Conservation (phyloP, 2,329 filamentous ascomycete genomes). For the Penicillium sp. region DNA sequence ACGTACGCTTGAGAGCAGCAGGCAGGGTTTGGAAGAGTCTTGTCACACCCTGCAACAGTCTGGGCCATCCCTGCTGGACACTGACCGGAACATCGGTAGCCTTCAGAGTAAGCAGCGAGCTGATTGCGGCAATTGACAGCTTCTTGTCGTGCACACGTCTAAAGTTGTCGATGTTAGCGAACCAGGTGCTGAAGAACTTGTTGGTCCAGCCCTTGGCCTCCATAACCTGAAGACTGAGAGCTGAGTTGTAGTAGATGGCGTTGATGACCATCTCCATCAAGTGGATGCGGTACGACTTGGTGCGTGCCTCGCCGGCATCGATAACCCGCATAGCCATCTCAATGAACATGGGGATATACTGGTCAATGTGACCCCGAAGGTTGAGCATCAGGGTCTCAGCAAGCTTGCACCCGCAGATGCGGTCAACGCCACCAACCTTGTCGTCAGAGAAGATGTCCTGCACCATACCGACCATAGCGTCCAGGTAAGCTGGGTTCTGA, state of each 20-base stretch:
- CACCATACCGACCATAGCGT: conserved; percentile 90
- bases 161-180: conserved; percentile 91
- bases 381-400: conserved; percentile 97
- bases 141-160: conserved; percentile 97
- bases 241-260: conserved; percentile 93
- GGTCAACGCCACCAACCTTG: conserved; percentile 88
- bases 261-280: conserved; percentile 99
- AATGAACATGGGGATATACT: conserved; percentile 85
- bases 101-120: conserved; percentile 74
- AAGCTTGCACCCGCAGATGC: conserved; percentile 96
- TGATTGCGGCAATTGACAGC: conserved; percentile 91
- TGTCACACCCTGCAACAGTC: conserved; percentile 83
- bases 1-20: conserved; percentile 76
- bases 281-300: conserved; percentile 93
- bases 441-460: conserved; percentile 90
- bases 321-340: conserved; percentile 84
- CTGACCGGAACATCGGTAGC: conserved; percentile 84
- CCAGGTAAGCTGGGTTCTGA: conserved; percentile 81
- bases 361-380: conserved; percentile 82
- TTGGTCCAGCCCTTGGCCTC: conserved; percentile 94
- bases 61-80: conserved; percentile 91
- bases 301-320: conserved; percentile 69
- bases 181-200: conserved; percentile 98
- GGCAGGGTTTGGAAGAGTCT: conserved; percentile 90
- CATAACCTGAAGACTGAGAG: conserved; percentile 79